Base-by-base conservation (phyloP, 1,139 yeast genomes). In the Nematodospora anomalae region DNA sequence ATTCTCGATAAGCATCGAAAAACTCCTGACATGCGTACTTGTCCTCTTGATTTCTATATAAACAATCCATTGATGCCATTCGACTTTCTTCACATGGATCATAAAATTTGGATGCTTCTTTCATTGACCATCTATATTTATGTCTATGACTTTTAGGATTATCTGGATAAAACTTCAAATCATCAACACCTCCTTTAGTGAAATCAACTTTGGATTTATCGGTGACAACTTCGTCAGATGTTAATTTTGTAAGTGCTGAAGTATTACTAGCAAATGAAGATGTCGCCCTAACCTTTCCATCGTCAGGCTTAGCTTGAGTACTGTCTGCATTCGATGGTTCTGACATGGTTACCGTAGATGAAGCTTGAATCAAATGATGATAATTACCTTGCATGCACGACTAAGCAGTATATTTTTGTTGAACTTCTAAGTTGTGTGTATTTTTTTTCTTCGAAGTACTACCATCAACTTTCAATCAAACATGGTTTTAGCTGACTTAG, bases 401-500 rank as follows among this genome's bases (percentile, higher is more conserved):
- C 33, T 24, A 23, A 9, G 20, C 25, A 13, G 22, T 30, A 6
- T 18, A 18, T 8, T 6, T 18, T 18, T 33, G 14, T 14, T 7
- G 11, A 15, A 15, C 16, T 24, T 26, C 22, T 29, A 8, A 18
- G 8, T 18, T 6, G 8, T n/a, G n/a, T n/a, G n/a, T n/a, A 21
- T 24, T 26, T 26, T 32, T 26, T 33, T 26, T 32, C 32, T 25
- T 32, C n/a, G n/a, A 9, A 24, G 20, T 13, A 31, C 24, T 11
- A 15, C 8, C 16, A 8, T 11, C n/a, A 31, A 7, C 6, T 8
- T 18, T 18, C 8, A 18, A 18, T 8, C 6, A 18, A 40, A 16
- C 35, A 90, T 92, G 97, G 97, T 92, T 53, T 79, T 92, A 55
- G 96, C 96, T 44, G 97, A 92, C 64, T 74, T 92, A 48, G 97